These are phyloP conservation scores for Globisporangium splendens DNA, from an alignment of 352 stramenopile genomes.

Conservation along the genomic window DNA sequence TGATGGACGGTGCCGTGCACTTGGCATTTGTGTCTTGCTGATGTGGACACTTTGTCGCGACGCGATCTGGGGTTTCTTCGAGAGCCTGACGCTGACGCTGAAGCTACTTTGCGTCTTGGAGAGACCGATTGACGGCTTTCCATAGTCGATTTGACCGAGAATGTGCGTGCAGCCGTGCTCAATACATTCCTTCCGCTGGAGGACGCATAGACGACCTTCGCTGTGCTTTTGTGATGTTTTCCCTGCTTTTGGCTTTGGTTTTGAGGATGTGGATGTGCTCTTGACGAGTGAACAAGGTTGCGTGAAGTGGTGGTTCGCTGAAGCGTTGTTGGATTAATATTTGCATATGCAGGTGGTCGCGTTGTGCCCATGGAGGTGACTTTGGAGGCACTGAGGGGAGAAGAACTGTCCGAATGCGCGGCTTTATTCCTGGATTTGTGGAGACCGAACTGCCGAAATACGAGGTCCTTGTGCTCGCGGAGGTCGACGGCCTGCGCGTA, in stretches of 20 bases:
- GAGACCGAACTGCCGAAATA: constrained; percentile 59
- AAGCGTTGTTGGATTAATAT: not conserved
- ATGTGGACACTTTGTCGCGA: not conserved
- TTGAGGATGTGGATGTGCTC: not conserved
- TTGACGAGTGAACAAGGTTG: not conserved
- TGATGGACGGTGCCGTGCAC: not conserved
- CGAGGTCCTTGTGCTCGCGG: constrained; percentile 52
- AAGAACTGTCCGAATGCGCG: not conserved
- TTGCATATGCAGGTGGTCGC: too few species aligned
- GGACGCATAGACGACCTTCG: constrained; percentile 25
- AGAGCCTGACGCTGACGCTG: not conserved
- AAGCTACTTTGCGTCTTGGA: constrained; percentile 12
- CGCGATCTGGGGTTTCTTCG: not conserved
- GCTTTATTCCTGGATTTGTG: constrained; percentile 19
- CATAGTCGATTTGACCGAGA: constrained; percentile 37
- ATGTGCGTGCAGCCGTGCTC: constrained; percentile 21
- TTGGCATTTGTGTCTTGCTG: not conserved
- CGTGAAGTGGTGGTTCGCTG: constrained; percentile 4
- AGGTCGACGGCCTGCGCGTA: constrained; percentile 55
- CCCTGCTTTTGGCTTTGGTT: not conserved
- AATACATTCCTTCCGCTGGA: constrained; percentile 12
- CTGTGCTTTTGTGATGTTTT: not conserved
- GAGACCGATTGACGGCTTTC: constrained; percentile 33
- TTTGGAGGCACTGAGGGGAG: not conserved
- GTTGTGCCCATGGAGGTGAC: not conserved